These are phyloP conservation scores for Termitomyces sp. DNA, from an alignment of 768 basidiomycete species.

Conservation along the genomic window DNA sequence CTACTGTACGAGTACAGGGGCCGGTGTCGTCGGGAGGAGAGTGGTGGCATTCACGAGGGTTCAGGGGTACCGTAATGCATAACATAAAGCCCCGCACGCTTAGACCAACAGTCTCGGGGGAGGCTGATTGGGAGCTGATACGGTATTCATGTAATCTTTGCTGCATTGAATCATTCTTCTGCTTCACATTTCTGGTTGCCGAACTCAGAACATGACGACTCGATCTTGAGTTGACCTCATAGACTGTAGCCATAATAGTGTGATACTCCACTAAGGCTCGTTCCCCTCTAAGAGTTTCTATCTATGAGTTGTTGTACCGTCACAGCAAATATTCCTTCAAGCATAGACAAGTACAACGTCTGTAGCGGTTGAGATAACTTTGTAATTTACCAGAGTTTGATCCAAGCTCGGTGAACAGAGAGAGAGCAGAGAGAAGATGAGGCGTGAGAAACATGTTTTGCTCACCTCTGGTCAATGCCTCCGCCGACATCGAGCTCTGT, in stretches of 20 bases:
- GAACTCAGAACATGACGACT: not conserved
- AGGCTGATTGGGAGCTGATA: constrained; percentile 91
- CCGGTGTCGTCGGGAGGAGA: constrained; percentile 14
- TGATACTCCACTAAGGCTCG: too few species aligned
- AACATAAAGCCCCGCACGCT: constrained; percentile 98
- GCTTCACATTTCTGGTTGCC: not conserved
- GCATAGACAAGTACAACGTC: too few species aligned
- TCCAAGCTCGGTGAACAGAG: too few species aligned
- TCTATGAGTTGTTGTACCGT: too few species aligned
- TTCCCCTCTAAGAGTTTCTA: too few species aligned
- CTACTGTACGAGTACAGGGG: constrained; percentile 7
- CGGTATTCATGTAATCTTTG: constrained; percentile 25
- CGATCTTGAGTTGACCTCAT: not conserved
- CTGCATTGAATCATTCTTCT: constrained; percentile 4
- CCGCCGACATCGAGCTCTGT: constrained; percentile 23
- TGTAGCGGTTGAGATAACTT: too few species aligned
- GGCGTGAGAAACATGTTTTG: constrained; percentile 5
- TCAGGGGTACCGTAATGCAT: constrained; percentile 62
- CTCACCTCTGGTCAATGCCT: constrained; percentile 13
- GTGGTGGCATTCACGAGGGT: constrained; percentile 19
- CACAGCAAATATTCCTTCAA: too few species aligned
- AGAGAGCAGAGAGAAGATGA: too few species aligned
- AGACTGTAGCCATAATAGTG: too few species aligned
- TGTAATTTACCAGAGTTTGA: too few species aligned
- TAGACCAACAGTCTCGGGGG: constrained; percentile 85